phyloP scores from a whole-genome alignment of 192 early-diverging fungal species.

The Cladochytrium replicatum region DNA sequence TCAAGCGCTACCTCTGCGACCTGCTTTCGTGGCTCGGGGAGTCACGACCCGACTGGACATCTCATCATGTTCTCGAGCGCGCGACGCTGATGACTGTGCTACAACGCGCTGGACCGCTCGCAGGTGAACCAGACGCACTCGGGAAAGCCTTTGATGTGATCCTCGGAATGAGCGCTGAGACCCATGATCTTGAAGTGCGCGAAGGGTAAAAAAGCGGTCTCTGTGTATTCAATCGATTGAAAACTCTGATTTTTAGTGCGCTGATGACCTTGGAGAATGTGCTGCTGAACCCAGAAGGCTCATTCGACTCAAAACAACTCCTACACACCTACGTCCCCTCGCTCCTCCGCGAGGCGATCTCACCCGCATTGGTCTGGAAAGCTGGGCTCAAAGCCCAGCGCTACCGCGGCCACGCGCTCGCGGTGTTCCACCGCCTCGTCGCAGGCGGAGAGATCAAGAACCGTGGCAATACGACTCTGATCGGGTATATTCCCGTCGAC shows the following conservation, averaged over 20 bases:
- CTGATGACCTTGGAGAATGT: constrained; percentile 21
- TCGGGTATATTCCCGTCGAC: too few relatives aligned
- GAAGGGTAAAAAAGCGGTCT: constrained; percentile 18
- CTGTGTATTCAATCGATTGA: not conserved
- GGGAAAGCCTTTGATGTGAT: too few relatives aligned
- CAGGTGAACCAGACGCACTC: too few relatives aligned
- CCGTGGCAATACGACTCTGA: too few relatives aligned
- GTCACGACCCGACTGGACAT: too few relatives aligned
- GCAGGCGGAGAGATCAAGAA: too few relatives aligned
- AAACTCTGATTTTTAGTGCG: constrained; percentile 10
- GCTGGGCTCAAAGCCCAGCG: constrained; percentile 27
- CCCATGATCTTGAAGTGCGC: constrained; percentile 36
- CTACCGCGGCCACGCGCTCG: constrained; percentile 1
- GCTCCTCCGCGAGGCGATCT: constrained; percentile 25
- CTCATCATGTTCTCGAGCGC: too few relatives aligned
- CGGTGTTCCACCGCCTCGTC: not conserved
- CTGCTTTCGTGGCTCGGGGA: too few relatives aligned
- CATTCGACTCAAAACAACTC: constrained; percentile 19
- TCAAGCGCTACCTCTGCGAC: too few relatives aligned
- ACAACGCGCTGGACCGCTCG: too few relatives aligned
- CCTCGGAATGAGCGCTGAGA: too few relatives aligned
- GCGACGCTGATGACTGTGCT: too few relatives aligned
- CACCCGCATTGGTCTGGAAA: constrained; percentile 30
- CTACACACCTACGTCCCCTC: constrained; percentile 10
- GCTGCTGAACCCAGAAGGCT: constrained; percentile 3